Percentiles rank a stretch among this genome's conserved stretches.
Conservation (phyloP, 75 land plant genomes). For the Ceratopteris richardii region DNA sequence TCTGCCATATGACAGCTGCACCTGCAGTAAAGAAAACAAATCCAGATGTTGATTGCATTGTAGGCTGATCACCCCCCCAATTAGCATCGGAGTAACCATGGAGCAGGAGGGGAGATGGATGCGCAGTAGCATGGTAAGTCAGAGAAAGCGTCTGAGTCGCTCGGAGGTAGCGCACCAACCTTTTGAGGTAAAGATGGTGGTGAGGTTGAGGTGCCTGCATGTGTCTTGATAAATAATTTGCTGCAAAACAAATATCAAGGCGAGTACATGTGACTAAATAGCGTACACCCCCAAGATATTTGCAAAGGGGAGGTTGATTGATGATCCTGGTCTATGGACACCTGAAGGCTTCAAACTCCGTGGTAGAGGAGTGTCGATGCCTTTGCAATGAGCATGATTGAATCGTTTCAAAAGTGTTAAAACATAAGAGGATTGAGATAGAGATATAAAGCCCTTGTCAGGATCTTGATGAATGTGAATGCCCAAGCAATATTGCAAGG, state of each 20-base stretch:
- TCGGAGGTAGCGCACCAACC: background rate
- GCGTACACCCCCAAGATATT: background rate
- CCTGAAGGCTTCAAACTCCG: too few species aligned
- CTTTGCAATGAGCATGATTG: too few species aligned
- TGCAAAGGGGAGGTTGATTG: background rate
- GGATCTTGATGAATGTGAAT: too few species aligned
- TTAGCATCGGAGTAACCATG: constrained; percentile 6
- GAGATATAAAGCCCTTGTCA: background rate
- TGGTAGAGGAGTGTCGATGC: background rate
- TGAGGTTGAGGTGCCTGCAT: background rate
- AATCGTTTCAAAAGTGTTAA: too few species aligned
- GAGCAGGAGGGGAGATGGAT: background rate
- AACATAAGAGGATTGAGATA: background rate
- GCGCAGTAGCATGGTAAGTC: background rate
- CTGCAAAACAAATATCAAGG: background rate
- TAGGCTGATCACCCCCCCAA: constrained; percentile 2
- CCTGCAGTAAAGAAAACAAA: background rate
- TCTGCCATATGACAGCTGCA: constrained; percentile 2
- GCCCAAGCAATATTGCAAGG: too few species aligned
- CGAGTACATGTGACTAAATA: background rate
- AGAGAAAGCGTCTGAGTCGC: background rate
- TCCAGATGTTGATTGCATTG: constrained; percentile 1
- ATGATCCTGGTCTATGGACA: too few species aligned
- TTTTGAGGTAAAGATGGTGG: background rate
- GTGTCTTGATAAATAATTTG: background rate